Evolutionary conservation across 2,329 filamentous ascomycete species (phyloP), one percentile per base, ranked within the genome.

Genomic region (Raffaelea ambrosiae): DNA sequence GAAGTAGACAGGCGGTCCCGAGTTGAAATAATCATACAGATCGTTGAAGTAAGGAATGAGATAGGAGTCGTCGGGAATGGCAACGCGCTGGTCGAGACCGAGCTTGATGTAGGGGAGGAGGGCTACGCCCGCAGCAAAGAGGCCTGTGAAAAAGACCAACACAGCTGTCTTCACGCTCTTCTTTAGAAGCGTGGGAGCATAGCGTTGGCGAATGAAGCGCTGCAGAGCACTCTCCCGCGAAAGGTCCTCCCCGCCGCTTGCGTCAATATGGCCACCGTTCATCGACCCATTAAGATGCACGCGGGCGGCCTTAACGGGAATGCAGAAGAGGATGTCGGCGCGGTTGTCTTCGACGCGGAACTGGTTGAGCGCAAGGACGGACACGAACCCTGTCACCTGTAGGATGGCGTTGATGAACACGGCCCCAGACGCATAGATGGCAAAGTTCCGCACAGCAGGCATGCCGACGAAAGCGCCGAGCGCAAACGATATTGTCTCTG

Each of bases 381-480:
- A 91, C 36, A 96, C 79, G 61, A 98, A 98, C 81, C 97, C 91
- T 1, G 94, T 98, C 55, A 97, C 85, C 64, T 98, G 93, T 5
- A 98, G 71, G n/a, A 97, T 64, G 0, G 94, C 94, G 61, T 98
- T 98, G 73, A 98, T 91, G 57, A 97, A 83, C 11, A 98, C 93
- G 11, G 93, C 93, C 44, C 93, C 93, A 2, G 93, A 90, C 13
- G 93, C 93, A 62, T 98, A 98, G 3, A 91, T 83, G 16, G 93
- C 94, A 66, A 98, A 98, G 66, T 98, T 98, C 53, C 89, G 82
- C 40, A 98, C 94, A 2, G 93, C 93, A 16, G 94, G 93, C 93
- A 98, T 98, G 43, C 90, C 90, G 7, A 96, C 94, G 52, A 93
- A 91, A 39, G 88, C 86, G 13, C 93, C 93, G 11, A 98, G 76